A percentile compares a stretch with the other conserved stretches of the same genome.
Conservation (phyloP, 306 rosid genomes). For the Trichosanthes cucumerina region DNA sequence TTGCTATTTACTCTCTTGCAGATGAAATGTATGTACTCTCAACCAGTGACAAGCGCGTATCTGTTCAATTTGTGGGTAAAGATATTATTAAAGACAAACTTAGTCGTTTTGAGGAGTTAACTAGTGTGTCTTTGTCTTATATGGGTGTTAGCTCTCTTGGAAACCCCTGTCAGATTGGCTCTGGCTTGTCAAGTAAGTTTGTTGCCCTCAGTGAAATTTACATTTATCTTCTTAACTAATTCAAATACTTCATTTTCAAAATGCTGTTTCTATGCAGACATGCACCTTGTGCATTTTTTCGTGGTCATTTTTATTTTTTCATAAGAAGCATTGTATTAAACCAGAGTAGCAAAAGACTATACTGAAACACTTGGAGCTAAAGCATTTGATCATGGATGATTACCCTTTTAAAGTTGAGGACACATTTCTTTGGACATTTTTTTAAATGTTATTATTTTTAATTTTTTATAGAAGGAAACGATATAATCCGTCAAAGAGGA, state of each 20-base stretch:
- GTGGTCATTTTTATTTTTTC: background rate
- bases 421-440: background rate
- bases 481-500: background rate
- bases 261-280: background rate
- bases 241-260: background rate
- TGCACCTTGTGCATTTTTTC: background rate
- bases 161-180: slow-evolving; percentile 31
- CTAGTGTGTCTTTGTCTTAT: slow-evolving; percentile 48
- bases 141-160: slow-evolving; percentile 78
- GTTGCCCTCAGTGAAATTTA: background rate
- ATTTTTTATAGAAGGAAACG: background rate
- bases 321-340: background rate
- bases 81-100: slow-evolving; percentile 72
- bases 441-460: background rate
- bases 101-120: slow-evolving; percentile 77
- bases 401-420: background rate
- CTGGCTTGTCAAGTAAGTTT: slow-evolving; percentile 59
- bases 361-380: background rate
- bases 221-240: background rate
- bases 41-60: slow-evolving; percentile 64
- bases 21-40: slow-evolving; percentile 98
- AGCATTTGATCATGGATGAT: background rate
- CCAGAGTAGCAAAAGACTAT: background rate
- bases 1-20: slow-evolving; percentile 24
- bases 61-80: slow-evolving; percentile 70